phyloP scores from a whole-genome alignment of 306 rosid species.

The Astragalus glycyphyllos region DNA sequence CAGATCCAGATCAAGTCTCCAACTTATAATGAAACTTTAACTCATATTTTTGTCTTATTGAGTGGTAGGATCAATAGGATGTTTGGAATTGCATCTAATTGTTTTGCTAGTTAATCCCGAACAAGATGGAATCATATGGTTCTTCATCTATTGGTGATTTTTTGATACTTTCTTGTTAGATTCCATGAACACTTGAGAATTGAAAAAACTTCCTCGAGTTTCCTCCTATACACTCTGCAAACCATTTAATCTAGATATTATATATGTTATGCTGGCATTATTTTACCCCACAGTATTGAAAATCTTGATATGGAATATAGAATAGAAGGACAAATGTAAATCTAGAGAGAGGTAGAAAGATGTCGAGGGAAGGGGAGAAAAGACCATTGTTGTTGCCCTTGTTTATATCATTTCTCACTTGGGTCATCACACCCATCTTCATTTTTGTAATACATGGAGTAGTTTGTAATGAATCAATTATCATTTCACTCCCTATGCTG shows the following conservation, averaged over 20 bases:
- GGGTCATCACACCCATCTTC: background rate
- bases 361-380: conserved; percentile 12
- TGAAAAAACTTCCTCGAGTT: conserved; percentile 8
- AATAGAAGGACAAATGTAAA: background rate
- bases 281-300: background rate
- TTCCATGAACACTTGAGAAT: conserved; percentile 15
- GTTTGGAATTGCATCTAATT: conserved; percentile 3
- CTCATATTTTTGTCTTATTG: background rate
- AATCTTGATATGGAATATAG: conserved; percentile 12
- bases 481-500: conserved; percentile 18
- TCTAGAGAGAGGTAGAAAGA: background rate
- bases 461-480: too few relatives aligned
- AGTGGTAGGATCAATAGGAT: conserved; percentile 22
- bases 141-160: conserved; percentile 3
- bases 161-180: conserved; percentile 27
- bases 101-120: conserved; percentile 13
- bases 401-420: conserved; percentile 2
- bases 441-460: conserved; percentile 6
- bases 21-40: background rate
- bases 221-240: conserved; percentile 13
- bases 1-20: conserved; percentile 5
- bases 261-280: conserved; percentile 11
- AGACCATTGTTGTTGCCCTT: conserved; percentile 10
- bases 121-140: conserved; percentile 15
- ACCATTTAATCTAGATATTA: conserved; percentile 11